A percentile compares a stretch with the other conserved stretches of the same genome.
phyloP scores from a whole-genome alignment of 257 asterid species.

The Nicotiana paniculata region DNA sequence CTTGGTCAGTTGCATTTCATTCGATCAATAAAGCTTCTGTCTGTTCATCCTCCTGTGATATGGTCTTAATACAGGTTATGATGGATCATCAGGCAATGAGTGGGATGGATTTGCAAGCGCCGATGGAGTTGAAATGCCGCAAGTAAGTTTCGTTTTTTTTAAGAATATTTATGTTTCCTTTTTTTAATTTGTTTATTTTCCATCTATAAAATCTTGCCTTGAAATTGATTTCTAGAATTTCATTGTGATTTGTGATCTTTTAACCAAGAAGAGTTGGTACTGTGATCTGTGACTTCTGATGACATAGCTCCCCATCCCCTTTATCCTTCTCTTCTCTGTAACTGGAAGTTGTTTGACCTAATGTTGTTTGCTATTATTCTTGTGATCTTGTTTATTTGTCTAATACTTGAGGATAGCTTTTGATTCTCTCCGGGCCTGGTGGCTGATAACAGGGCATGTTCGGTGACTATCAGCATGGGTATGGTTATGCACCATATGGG shows the following conservation, averaged over 20 bases:
- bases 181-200: not conserved
- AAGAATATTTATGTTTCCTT: not conserved
- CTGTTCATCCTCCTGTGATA: not conserved
- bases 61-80: constrained; percentile 14
- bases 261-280: not conserved
- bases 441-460: constrained; percentile 26
- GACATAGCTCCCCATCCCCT: not conserved
- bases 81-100: constrained; percentile 26
- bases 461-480: constrained; percentile 31
- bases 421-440: not conserved
- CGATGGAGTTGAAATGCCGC: constrained; percentile 27
- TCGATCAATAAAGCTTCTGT: not conserved
- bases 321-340: not conserved
- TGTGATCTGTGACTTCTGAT: not conserved
- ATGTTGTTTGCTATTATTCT: not conserved
- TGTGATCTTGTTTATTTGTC: not conserved
- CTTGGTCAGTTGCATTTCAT: not conserved
- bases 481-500: constrained; percentile 29
- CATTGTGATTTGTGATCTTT: too few relatives aligned
- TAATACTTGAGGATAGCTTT: not conserved
- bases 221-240: not conserved
- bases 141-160: constrained; percentile 14
- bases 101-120: constrained; percentile 30
- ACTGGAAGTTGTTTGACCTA: not conserved
- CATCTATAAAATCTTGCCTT: not conserved